Percentiles rank a stretch among this genome's conserved stretches.
Evolutionary conservation across 192 early-diverging fungal genomes (phyloP).

Genomic region (Funneliformis geosporum): DNA sequence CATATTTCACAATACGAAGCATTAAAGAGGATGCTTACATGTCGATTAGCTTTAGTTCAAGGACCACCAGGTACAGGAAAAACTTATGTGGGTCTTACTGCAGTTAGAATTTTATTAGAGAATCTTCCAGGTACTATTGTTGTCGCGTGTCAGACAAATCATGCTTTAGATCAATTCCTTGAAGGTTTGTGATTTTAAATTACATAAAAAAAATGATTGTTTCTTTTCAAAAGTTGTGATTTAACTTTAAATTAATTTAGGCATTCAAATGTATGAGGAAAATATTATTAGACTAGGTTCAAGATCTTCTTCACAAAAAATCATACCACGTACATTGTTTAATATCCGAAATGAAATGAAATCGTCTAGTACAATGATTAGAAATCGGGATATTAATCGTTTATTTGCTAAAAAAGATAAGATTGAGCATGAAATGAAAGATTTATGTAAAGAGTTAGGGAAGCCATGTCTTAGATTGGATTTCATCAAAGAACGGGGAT

Average conservation of each 20-base stretch:
- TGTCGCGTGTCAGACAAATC: conserved; percentile 61
- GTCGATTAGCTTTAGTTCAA: conserved; percentile 51
- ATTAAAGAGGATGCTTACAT: conserved; percentile 46
- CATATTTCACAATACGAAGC: conserved; percentile 49
- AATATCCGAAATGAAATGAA: conserved; percentile 41
- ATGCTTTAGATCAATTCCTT: conserved; percentile 51
- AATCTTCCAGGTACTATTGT: conserved; percentile 49
- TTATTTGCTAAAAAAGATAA: conserved; percentile 39
- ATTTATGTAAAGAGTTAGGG: conserved; percentile 42
- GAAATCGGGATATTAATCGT: neutral
- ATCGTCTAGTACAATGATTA: neutral
- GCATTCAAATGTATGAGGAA: conserved; percentile 46
- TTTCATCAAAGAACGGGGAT: conserved; percentile 34
- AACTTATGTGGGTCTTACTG: conserved; percentile 54
- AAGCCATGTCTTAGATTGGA: conserved; percentile 48
- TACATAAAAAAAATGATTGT: too few species aligned
- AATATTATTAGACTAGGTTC: conserved; percentile 54
- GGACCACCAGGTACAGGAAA: conserved; percentile 66
- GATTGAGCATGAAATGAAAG: conserved; percentile 38
- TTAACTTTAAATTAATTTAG: conserved; percentile 12
- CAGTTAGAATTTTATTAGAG: conserved; percentile 47
- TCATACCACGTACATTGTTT: conserved; percentile 41
- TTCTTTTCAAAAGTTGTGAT: neutral
- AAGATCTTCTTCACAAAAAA: conserved; percentile 45
- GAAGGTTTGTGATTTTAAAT: conserved; percentile 25